Evolutionary conservation across 768 basidiomycete genomes (phyloP), one percentile per base, ranked within the genome.

Genomic region (Amanita pallidorosea): DNA sequence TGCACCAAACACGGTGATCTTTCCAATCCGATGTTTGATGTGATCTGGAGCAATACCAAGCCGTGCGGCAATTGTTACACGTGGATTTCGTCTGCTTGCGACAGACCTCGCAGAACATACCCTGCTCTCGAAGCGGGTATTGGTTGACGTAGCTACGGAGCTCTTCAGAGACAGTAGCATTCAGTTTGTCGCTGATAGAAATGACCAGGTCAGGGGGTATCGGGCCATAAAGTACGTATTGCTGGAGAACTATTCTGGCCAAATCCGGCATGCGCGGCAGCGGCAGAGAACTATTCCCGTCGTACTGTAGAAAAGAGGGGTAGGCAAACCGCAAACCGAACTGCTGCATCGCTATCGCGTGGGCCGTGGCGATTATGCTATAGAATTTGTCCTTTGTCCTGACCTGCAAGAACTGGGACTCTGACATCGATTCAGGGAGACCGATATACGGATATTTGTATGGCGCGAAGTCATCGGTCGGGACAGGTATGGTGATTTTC

Each of bases 81-180:
- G 42, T 45, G 15, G 34, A 36, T 44, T 44, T 51, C 25, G 50
- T 17, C 11, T 29, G 34, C 22, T 51, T 35, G 7, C 42, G 41
- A 17, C 50, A 51, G 34, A 51, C 42, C 34, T 51, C 50, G 23
- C 50, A 51, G 31, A 51, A 51, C 50, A 51, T 35, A 3, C 50
- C 50, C 17, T 45, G 50, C 5, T 51, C 50, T 29, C 50, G 50
- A 33, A 51, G 50, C 15, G 50, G 43, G 22, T 44, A 51, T 35
- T n/a, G 15, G 18, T 51, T 51, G 33, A 51, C 15, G 9, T 51
- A 41, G 11, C 17, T 43, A 29, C 50, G 50, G 4, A 51, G 42
- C 42, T 51, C 50, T 13, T 51, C 34, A 6, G 50, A 51, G 31
- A 45, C 35, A 31, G 17, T 51, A 11, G 45, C 34, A 17, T 31